Evolutionary conservation across 2,329 filamentous ascomycete genomes (phyloP).

Genomic region (Chrysosporium queenslandicum): DNA sequence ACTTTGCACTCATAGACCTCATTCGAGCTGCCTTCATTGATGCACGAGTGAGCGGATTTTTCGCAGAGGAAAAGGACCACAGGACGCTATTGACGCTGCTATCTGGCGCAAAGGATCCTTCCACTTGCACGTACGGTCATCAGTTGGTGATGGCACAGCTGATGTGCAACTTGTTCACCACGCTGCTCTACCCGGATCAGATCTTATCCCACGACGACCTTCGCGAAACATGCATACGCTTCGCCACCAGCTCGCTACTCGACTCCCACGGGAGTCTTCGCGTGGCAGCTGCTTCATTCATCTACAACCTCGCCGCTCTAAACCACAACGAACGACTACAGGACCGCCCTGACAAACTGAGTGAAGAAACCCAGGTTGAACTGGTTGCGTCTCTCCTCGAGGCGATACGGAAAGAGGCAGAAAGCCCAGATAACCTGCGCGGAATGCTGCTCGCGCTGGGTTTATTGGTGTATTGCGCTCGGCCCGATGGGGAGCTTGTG

Average conservation of each 20-base stretch:
- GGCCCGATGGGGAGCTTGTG: slow-evolving; percentile 61
- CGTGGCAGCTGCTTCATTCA: slow-evolving; percentile 69
- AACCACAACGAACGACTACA: slow-evolving; percentile 57
- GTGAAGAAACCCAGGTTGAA: slow-evolving; percentile 66
- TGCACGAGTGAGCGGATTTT: slow-evolving; percentile 66
- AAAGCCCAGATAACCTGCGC: slow-evolving; percentile 58
- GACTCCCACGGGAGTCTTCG: slow-evolving; percentile 68
- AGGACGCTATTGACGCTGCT: slow-evolving; percentile 52
- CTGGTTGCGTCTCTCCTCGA: slow-evolving; percentile 72
- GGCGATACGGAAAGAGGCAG: slow-evolving; percentile 48
- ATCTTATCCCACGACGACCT: slow-evolving; percentile 47
- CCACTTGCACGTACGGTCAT: slow-evolving; percentile 63
- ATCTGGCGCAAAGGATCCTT: slow-evolving; percentile 44
- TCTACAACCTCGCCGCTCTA: slow-evolving; percentile 68
- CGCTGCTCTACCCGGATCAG: slow-evolving; percentile 57
- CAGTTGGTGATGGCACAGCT: slow-evolving; percentile 76
- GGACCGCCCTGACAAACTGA: slow-evolving; percentile 47
- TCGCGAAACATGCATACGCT: slow-evolving; percentile 51
- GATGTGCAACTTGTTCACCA: slow-evolving; percentile 74
- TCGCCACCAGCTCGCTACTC: slow-evolving; percentile 68
- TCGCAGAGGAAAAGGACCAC: slow-evolving; percentile 63
- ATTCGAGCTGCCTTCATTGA: slow-evolving; percentile 69
- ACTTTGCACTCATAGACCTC: slow-evolving; percentile 80
- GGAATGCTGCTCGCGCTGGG: slow-evolving; percentile 69
- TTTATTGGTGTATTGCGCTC: slow-evolving; percentile 60